A percentile compares a stretch with the other conserved stretches of the same genome.
Conservation (phyloP, 768 basidiomycete genomes). For the Boletus barrowsii region DNA sequence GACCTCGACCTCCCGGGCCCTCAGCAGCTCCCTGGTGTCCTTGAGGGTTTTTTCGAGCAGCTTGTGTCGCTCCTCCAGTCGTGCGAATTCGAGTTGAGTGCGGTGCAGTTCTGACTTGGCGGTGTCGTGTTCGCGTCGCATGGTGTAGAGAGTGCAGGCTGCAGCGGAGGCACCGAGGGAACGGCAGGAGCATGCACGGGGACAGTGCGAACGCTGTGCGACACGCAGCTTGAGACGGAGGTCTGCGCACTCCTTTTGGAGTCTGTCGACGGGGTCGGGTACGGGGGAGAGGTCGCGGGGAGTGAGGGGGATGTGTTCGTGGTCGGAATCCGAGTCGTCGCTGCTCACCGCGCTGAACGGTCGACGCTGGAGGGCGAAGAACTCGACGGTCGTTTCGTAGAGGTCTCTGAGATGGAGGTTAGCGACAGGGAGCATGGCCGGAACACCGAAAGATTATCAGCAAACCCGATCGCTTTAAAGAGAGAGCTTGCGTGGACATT, state of each 20-base stretch:
- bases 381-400: constrained; percentile 57
- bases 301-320: constrained; percentile 25
- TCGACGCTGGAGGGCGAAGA: constrained; percentile 44
- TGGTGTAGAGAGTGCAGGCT: constrained; percentile 40
- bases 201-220: constrained; percentile 35
- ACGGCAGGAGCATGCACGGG: constrained; percentile 30
- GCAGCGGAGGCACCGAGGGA: constrained; percentile 38
- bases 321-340: constrained; percentile 30
- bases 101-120: constrained; percentile 54
- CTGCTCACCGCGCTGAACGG: constrained; percentile 22
- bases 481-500: constrained; percentile 20
- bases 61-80: constrained; percentile 60
- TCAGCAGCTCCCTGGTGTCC: constrained; percentile 61
- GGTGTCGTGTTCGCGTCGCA: constrained; percentile 55
- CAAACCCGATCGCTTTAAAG: constrained; percentile 20
- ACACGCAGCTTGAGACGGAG: constrained; percentile 43
- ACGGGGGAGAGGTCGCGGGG: constrained; percentile 36
- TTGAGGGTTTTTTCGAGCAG: constrained; percentile 60
- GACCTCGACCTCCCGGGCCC: constrained; percentile 56
- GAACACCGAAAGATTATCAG: constrained; percentile 35
- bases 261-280: constrained; percentile 38
- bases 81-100: constrained; percentile 50
- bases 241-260: constrained; percentile 40
- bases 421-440: constrained; percentile 44
- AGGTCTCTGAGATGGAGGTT: constrained; percentile 46